phyloP scores from a whole-genome alignment of 306 rosid species.

The Quercus mongolica region DNA sequence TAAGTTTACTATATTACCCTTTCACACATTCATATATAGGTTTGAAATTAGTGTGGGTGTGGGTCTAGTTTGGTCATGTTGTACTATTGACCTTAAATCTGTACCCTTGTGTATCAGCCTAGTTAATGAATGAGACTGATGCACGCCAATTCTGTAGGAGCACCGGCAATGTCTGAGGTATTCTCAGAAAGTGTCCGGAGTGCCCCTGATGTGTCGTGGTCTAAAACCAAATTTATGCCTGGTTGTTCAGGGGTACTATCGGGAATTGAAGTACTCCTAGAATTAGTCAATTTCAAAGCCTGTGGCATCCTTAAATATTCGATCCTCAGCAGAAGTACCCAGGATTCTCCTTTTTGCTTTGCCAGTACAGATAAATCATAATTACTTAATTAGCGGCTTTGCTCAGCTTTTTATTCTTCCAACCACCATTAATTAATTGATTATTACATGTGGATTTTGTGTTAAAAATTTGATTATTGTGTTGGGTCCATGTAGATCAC shows the following conservation, averaged over 20 bases:
- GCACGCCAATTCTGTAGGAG: constrained; percentile 37
- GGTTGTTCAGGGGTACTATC: constrained; percentile 45
- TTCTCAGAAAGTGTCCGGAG: constrained; percentile 64
- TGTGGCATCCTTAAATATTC: constrained; percentile 48
- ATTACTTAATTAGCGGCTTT: neutral
- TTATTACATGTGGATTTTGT: neutral
- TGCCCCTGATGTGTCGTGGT: constrained; percentile 59
- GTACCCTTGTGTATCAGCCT: neutral
- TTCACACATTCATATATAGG: neutral
- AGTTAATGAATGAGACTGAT: constrained; percentile 4
- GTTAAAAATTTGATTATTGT: too few species aligned
- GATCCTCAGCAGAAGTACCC: constrained; percentile 34
- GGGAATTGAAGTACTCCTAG: constrained; percentile 61
- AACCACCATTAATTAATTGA: neutral
- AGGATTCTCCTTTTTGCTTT: constrained; percentile 42
- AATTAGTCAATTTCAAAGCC: constrained; percentile 47
- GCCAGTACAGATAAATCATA: constrained; percentile 3
- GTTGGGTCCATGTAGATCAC: too few species aligned
- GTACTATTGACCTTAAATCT: neutral
- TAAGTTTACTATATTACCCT: constrained; percentile 39
- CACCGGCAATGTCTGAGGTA: constrained; percentile 26
- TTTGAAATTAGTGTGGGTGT: neutral
- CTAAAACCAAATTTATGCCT: constrained; percentile 19
- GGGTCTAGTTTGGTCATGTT: neutral
- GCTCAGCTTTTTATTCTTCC: neutral